These are phyloP conservation scores for Tylopilus plumbeoviolaceoides DNA, from an alignment of 768 basidiomycete genomes.

Conservation along the genomic window DNA sequence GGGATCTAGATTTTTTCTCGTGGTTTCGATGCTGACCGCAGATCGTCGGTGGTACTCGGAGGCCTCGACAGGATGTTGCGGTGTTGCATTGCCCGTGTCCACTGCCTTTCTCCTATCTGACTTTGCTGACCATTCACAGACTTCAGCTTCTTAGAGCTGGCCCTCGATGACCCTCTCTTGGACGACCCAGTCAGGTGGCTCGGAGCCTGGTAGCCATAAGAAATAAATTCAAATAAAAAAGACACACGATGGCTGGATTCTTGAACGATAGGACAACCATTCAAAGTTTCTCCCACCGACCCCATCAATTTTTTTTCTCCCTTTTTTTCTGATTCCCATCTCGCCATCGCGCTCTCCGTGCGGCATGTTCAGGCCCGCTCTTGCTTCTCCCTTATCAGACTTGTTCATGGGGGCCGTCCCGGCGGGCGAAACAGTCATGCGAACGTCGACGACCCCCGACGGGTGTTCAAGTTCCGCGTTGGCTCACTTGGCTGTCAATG, in stretches of 20 bases:
- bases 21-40: neutral
- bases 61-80: neutral
- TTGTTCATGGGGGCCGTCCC: neutral
- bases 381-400: neutral
- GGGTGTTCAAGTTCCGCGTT: neutral
- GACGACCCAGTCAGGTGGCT: no score
- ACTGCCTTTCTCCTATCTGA: neutral
- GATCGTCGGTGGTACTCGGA: conserved; percentile 4
- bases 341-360: neutral
- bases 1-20: no score
- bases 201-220: neutral
- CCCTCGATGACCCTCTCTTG: no score
- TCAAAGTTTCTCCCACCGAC: neutral
- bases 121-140: neutral
- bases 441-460: neutral
- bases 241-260: neutral
- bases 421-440: neutral
- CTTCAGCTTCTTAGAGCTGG: no score
- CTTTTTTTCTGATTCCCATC: neutral
- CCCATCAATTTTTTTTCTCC: neutral
- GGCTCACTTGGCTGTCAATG: neutral
- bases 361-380: neutral
- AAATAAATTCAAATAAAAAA: neutral
- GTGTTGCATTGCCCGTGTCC: neutral
- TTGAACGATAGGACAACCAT: neutral